These are phyloP conservation scores for Cordyceps militaris DNA, from an alignment of 2,329 filamentous ascomycete species.

Conservation along the genomic window DNA sequence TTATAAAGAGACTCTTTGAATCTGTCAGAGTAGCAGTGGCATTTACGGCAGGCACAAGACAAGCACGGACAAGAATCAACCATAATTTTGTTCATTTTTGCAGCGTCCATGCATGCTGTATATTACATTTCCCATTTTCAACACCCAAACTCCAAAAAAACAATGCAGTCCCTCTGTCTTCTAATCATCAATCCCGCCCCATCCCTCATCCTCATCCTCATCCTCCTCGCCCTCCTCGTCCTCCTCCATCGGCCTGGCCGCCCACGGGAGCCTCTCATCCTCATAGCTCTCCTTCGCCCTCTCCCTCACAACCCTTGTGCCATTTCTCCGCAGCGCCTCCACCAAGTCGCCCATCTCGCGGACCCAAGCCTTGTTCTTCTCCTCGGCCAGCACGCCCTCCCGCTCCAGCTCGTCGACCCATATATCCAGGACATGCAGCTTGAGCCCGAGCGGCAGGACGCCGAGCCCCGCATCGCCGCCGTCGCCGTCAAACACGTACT, in stretches of 20 bases:
- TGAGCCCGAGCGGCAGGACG: constrained; percentile 72
- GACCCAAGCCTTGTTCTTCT: constrained; percentile 42
- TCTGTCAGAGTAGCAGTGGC: constrained; percentile 6
- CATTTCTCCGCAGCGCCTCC: constrained; percentile 48
- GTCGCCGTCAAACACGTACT: constrained; percentile 28
- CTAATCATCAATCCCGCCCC: constrained; percentile 64
- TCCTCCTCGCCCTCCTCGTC: constrained; percentile 24
- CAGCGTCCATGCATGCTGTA: not conserved
- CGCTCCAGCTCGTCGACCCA: constrained; percentile 87
- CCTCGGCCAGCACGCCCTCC: constrained; percentile 45
- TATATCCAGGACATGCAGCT: constrained; percentile 82
- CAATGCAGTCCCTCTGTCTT: not conserved
- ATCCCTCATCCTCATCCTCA: constrained; percentile 46
- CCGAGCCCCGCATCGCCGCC: constrained; percentile 28
- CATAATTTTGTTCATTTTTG: not conserved
- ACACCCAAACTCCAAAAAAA: constrained; percentile 10
- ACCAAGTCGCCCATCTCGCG: constrained; percentile 48
- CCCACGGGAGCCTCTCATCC: constrained; percentile 68
- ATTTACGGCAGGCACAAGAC: constrained; percentile 2
- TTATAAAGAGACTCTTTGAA: not conserved
- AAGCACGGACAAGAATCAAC: not conserved
- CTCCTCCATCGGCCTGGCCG: constrained; percentile 33
- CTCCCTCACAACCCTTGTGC: constrained; percentile 64
- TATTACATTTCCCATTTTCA: not conserved
- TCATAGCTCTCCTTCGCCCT: constrained; percentile 62